Percentiles rank a stretch among this genome's conserved stretches.
Evolutionary conservation across 176 grass and related monocot species (phyloP).

Genomic region (Tillandsia leiboldiana): DNA sequence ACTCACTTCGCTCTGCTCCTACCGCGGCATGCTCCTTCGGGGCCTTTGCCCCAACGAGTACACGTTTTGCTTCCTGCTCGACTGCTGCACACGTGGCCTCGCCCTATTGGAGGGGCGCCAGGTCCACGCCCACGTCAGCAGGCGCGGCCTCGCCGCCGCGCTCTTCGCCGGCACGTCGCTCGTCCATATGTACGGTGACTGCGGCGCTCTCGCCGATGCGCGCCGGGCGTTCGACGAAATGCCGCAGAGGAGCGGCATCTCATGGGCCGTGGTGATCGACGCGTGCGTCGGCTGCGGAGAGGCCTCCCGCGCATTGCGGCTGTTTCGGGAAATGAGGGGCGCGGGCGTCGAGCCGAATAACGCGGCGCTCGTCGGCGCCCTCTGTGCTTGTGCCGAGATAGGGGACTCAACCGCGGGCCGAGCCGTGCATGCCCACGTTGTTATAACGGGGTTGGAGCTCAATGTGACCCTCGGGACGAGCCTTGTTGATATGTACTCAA

Average conservation of each 20-base stretch:
- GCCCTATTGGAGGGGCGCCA: constrained; percentile 8
- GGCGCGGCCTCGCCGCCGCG: constrained; percentile 1
- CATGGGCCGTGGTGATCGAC: constrained; percentile 3
- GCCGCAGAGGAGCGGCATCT: background rate
- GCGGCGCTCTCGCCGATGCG: background rate
- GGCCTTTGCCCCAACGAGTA: constrained; percentile 8
- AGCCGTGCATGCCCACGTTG: constrained; percentile 7
- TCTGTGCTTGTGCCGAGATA: constrained; percentile 2
- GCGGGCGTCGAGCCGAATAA: constrained; percentile 1
- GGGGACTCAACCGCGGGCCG: background rate
- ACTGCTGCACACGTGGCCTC: constrained; percentile 3
- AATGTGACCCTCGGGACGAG: constrained; percentile 17
- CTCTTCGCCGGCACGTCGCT: constrained; percentile 8
- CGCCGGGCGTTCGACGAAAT: constrained; percentile 11
- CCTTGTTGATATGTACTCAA: constrained; percentile 21
- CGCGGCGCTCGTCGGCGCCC: constrained; percentile 1
- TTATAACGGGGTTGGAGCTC: background rate
- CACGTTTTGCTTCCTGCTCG: constrained; percentile 9
- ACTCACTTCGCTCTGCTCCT: background rate
- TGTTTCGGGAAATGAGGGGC: constrained; percentile 8
- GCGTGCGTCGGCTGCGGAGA: background rate
- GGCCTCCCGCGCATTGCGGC: background rate
- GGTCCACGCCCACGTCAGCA: constrained; percentile 8
- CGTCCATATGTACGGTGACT: constrained; percentile 17
- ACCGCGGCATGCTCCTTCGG: background rate